A percentile compares a stretch with the other conserved stretches of the same genome.
phyloP scores from a whole-genome alignment of 805 yeast genomes.

The Lipomyces spencermartinsiae region DNA sequence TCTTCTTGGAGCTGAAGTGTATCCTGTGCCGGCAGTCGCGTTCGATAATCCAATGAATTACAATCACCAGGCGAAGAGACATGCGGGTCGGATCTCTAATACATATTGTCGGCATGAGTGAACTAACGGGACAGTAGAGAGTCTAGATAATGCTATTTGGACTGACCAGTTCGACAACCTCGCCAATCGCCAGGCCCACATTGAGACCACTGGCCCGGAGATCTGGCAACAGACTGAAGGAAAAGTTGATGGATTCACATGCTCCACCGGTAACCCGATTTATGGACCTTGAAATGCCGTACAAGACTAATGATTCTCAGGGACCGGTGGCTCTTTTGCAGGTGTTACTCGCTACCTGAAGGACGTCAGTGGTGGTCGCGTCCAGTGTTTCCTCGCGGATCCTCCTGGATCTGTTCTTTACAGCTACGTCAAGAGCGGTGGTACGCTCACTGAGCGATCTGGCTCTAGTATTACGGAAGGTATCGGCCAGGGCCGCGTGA shows the following conservation, averaged over 20 bases:
- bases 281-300: neutral
- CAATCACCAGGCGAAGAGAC: constrained; percentile 85
- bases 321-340: constrained; percentile 92
- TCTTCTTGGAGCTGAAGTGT: constrained; percentile 82
- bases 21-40: constrained; percentile 89
- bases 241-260: constrained; percentile 81
- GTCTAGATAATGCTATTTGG: constrained; percentile 82
- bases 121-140: constrained; percentile 47
- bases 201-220: constrained; percentile 91
- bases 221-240: constrained; percentile 86
- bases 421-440: constrained; percentile 74
- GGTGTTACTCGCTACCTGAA: constrained; percentile 83
- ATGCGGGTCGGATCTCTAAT: constrained; percentile 55
- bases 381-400: constrained; percentile 78
- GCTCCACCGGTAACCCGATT: constrained; percentile 58
- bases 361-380: constrained; percentile 64
- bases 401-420: constrained; percentile 92
- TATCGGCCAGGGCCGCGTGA: constrained; percentile 93
- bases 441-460: constrained; percentile 67
- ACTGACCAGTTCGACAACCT: constrained; percentile 88
- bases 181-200: constrained; percentile 89
- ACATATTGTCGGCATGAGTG: neutral
- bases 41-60: constrained; percentile 81
- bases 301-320: constrained; percentile 44
- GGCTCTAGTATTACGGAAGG: constrained; percentile 96